phyloP scores from a whole-genome alignment of 2,329 filamentous ascomycete species.

The Hansfordia pulvinata region DNA sequence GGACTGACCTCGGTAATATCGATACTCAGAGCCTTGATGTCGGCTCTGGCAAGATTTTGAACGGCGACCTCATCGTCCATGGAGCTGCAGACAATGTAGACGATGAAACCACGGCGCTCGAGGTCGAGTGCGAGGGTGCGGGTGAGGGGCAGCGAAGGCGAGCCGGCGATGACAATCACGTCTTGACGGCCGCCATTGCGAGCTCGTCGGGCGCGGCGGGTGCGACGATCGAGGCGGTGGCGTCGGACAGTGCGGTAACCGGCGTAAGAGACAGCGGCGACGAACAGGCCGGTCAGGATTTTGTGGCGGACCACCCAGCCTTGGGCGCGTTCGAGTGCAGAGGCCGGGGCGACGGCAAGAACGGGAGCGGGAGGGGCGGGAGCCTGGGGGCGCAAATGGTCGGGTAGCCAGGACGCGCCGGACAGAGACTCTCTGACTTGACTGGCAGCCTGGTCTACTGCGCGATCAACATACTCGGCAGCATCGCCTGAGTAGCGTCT shows the following conservation, averaged over 20 bases:
- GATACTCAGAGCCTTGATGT: constrained; percentile 70
- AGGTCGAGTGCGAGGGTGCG: constrained; percentile 74
- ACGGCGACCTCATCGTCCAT: constrained; percentile 74
- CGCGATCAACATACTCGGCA: constrained; percentile 67
- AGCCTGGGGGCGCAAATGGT: constrained; percentile 48
- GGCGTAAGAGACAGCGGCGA: constrained; percentile 58
- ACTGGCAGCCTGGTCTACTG: constrained; percentile 64
- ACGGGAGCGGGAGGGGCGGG: constrained; percentile 26
- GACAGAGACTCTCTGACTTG: constrained; percentile 57
- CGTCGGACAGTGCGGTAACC: constrained; percentile 36
- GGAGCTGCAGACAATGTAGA: constrained; percentile 81
- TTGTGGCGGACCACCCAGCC: constrained; percentile 64
- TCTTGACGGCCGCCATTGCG: constrained; percentile 76
- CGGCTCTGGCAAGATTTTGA: constrained; percentile 60
- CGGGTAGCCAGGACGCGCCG: constrained; percentile 59
- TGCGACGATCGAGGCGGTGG: constrained; percentile 46
- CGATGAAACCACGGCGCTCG: constrained; percentile 82
- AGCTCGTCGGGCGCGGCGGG: constrained; percentile 63
- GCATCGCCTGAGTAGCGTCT: constrained; percentile 57
- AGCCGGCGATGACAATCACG: constrained; percentile 80
- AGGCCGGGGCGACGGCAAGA: constrained; percentile 18
- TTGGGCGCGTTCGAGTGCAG: constrained; percentile 40
- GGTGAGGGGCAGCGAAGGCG: constrained; percentile 70
- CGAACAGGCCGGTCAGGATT: constrained; percentile 55
- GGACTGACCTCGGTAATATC: constrained; percentile 64